Conservation (phyloP, 2,329 filamentous ascomycete genomes). For the Coniochaeta ligniaria region DNA sequence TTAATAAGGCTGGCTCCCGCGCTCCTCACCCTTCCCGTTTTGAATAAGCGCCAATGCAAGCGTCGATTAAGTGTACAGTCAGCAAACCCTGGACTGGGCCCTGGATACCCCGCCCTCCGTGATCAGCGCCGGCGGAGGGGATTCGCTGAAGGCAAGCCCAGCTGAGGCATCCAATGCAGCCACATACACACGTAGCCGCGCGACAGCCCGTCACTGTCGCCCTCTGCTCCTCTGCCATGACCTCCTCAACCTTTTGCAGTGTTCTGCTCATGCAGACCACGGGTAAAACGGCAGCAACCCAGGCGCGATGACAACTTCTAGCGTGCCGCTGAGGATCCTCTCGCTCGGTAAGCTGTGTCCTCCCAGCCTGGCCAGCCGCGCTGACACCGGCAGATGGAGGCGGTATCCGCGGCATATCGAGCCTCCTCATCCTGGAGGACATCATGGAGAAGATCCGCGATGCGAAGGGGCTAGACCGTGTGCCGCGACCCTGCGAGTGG, state of each 20-base stretch:
- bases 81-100: neutral
- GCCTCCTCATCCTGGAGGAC: conserved; percentile 16
- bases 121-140: neutral
- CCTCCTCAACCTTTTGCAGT: no score
- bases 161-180: neutral
- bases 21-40: neutral
- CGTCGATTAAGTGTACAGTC: neutral
- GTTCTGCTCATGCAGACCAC: no score
- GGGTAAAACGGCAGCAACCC: no score
- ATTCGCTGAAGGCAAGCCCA: neutral
- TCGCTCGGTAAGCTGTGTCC: neutral
- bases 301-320: no score
- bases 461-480: conserved; percentile 6
- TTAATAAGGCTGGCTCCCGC: neutral
- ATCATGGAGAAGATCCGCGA: conserved; percentile 15
- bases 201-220: no score
- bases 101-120: neutral
- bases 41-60: no score
- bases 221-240: no score
- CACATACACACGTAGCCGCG: neutral
- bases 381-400: conserved; percentile 12
- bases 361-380: conserved; percentile 3
- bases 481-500: conserved; percentile 16
- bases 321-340: neutral
- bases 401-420: conserved; percentile 18